Evolutionary conservation across 1,284 basidiomycete genomes (phyloP).

Genomic region (Irpex rosettiformis): DNA sequence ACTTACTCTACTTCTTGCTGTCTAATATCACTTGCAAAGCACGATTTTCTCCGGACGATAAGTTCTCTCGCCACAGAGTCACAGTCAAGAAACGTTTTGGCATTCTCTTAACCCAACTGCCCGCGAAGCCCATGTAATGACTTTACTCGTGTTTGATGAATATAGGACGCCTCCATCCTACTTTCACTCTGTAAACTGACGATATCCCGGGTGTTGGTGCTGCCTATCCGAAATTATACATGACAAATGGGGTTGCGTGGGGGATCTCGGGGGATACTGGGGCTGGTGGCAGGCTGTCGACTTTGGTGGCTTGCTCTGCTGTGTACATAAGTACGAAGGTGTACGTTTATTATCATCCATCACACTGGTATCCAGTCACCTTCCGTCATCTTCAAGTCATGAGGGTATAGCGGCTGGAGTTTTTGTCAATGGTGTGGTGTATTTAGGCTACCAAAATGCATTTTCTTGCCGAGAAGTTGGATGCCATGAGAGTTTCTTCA

Average conservation of each 20-base stretch:
- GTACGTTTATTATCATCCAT: neutral
- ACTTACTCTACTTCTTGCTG: conserved; percentile 6
- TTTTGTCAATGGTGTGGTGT: neutral
- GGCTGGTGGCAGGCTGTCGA: neutral
- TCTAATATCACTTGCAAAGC: conserved; percentile 42
- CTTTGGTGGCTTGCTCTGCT: neutral
- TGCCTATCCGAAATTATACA: too few species aligned
- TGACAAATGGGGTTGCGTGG: too few species aligned
- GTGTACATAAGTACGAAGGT: neutral
- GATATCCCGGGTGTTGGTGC: neutral
- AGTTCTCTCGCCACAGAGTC: conserved; percentile 93
- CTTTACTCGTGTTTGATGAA: neutral
- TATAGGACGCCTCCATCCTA: neutral
- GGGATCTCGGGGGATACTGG: too few species aligned
- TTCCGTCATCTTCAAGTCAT: neutral
- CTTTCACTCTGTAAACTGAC: neutral
- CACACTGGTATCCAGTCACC: neutral
- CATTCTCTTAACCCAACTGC: conserved; percentile 87
- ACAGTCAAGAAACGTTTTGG: conserved; percentile 91
- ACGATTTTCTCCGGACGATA: conserved; percentile 96
- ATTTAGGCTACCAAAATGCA: neutral
- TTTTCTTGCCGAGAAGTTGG: neutral
- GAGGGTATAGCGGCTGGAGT: neutral
- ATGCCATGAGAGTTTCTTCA: too few species aligned
- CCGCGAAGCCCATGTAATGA: conserved; percentile 77